phyloP scores from a whole-genome alignment of 164 flowering plant species.

The Sextonia rubra region DNA sequence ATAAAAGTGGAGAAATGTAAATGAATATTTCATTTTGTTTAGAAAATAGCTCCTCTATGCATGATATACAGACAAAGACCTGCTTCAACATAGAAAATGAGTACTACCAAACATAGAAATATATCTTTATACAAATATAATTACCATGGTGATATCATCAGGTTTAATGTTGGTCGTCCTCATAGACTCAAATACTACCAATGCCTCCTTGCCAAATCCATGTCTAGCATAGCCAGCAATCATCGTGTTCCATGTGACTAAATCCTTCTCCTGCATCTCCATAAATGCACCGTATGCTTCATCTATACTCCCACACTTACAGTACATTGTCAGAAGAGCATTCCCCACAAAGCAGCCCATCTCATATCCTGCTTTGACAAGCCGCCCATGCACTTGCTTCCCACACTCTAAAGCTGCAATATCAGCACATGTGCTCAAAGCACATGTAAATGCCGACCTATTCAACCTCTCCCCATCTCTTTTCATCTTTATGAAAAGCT shows the following conservation, averaged over 20 bases:
- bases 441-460: constrained; percentile 62
- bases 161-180: constrained; percentile 40
- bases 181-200: constrained; percentile 66
- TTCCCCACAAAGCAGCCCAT: constrained; percentile 75
- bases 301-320: constrained; percentile 82
- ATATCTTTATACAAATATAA: background rate
- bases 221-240: constrained; percentile 80
- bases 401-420: constrained; percentile 78
- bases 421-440: constrained; percentile 75
- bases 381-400: constrained; percentile 67
- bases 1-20: no score
- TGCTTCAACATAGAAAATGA: background rate
- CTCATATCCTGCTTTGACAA: constrained; percentile 69
- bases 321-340: constrained; percentile 86
- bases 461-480: constrained; percentile 59
- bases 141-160: constrained; percentile 82
- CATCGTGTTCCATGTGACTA: constrained; percentile 91
- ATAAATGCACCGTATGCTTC: constrained; percentile 61
- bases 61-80: no score
- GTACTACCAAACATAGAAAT: background rate
- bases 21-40: no score
- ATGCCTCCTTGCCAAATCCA: constrained; percentile 77
- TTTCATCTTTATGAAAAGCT: constrained; percentile 56
- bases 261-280: constrained; percentile 62
- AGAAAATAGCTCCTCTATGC: no score